phyloP scores from a whole-genome alignment of 2,329 filamentous ascomycete species.

The Fusarium robinianum region DNA sequence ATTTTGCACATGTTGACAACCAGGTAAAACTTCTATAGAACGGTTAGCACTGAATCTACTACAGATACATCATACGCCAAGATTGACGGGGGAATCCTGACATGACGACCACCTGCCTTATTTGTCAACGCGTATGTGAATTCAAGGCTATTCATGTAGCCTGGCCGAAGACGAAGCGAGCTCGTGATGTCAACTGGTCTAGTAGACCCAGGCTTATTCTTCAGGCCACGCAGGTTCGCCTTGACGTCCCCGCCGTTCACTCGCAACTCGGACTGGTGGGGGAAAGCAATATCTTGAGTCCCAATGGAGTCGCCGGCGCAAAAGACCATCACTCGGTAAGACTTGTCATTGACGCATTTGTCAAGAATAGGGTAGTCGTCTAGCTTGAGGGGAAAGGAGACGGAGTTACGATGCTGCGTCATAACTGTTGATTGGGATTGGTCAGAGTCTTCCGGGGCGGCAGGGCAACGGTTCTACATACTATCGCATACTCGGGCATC shows the following conservation, averaged over 20 bases:
- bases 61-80: constrained; percentile 22
- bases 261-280: constrained; percentile 89
- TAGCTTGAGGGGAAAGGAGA: constrained; percentile 50
- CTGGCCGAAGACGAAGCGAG: constrained; percentile 69
- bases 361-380: constrained; percentile 58
- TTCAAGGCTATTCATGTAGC: constrained; percentile 76
- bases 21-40: constrained; percentile 69
- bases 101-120: constrained; percentile 63
- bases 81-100: constrained; percentile 20
- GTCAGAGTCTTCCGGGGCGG: not conserved
- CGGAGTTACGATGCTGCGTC: constrained; percentile 58
- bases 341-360: constrained; percentile 63
- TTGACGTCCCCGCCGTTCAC: constrained; percentile 88
- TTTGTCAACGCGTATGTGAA: constrained; percentile 91
- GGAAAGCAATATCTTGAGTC: constrained; percentile 81
- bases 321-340: constrained; percentile 78
- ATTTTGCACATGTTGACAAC: constrained; percentile 76
- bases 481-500: constrained; percentile 71
- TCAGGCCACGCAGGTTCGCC: constrained; percentile 90
- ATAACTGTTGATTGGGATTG: constrained; percentile 47
- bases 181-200: constrained; percentile 89
- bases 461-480: constrained; percentile 43
- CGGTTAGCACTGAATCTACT: constrained; percentile 20
- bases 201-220: constrained; percentile 95
- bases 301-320: constrained; percentile 70